Conservation (phyloP, 192 early-diverging fungal species). For the Phycomyces nitens region DNA sequence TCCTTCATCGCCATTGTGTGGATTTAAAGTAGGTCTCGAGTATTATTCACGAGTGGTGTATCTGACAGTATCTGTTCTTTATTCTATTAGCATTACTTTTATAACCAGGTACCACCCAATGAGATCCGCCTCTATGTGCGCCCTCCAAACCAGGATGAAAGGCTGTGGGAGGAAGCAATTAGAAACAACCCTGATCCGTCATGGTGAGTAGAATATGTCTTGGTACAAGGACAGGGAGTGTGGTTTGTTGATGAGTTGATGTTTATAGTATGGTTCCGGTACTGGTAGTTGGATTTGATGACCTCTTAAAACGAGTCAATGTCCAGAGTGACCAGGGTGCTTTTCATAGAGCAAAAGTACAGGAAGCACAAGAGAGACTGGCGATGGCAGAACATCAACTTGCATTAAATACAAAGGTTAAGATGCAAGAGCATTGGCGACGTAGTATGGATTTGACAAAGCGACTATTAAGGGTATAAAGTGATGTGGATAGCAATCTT, state of each 20-base stretch:
- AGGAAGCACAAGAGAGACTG: slow-evolving; percentile 62
- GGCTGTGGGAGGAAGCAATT: slow-evolving; percentile 80
- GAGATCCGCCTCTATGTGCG: slow-evolving; percentile 77
- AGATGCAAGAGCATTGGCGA: slow-evolving; percentile 76
- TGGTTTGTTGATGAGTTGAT: not conserved
- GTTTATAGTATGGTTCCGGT: slow-evolving; percentile 84
- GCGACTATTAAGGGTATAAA: slow-evolving; percentile 61
- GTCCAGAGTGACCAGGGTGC: slow-evolving; percentile 67
- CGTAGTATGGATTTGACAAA: slow-evolving; percentile 73
- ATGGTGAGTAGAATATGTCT: slow-evolving; percentile 50
- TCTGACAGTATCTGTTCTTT: not conserved
- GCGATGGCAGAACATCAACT: slow-evolving; percentile 61
- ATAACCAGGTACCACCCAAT: slow-evolving; percentile 88
- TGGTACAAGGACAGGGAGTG: too few relatives aligned
- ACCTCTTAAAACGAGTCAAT: slow-evolving; percentile 81
- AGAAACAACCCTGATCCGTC: slow-evolving; percentile 84
- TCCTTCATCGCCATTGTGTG: slow-evolving; percentile 68
- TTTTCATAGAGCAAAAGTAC: slow-evolving; percentile 66
- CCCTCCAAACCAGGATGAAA: slow-evolving; percentile 62
- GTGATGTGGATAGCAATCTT: slow-evolving; percentile 27
- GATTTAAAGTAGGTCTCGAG: slow-evolving; percentile 61
- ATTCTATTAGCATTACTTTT: slow-evolving; percentile 75
- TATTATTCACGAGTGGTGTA: not conserved
- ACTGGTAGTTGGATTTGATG: slow-evolving; percentile 85
- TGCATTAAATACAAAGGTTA: slow-evolving; percentile 65